Base-by-base conservation (phyloP, 148 eudicot genomes). In the Rhododendron kiyosumense region DNA sequence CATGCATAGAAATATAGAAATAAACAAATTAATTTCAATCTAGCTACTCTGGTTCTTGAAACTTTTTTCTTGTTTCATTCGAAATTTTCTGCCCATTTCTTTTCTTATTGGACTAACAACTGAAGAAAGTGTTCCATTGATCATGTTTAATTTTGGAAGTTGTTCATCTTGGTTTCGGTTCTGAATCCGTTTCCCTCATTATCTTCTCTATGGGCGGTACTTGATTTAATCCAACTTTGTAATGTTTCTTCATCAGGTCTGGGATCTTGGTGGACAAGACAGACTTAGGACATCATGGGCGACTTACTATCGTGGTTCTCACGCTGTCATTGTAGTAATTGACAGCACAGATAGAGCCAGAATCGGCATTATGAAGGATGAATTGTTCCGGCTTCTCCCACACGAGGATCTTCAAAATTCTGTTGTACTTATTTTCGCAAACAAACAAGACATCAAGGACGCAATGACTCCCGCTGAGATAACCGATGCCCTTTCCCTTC, bases 211-310 rank as follows among this genome's bases (percentile, higher is more conserved):
- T 71, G 81, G 7, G 54, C 7, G 24, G 46, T 12, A 84, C 9
- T 26, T 34, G 54, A 12, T 73, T 74, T 82, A 38, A 41, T 75
- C 48, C 20, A 2, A 46, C 2, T 59, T 77, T 20, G 67, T 45
- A 30, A 38, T 85, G 59, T 28, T 88, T 67, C 79, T 34, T 81
- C 59, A 59, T 85, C 89, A 95, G 98, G 99, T 97, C 28, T 97
- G 98, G 98, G 99, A 97, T 89, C 95, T 97, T 7, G 99, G 98
- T 49, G 99, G 99, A 78, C 99, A 97, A 90, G 99, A 97, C 18
- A 92, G 99, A 86, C 92, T 97, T 5, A 84, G 99, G 82, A 95
- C 99, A 45, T 97, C 99, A 76, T 94, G 99, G 99, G 93, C 98
- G 34, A 97, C 99, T 43, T 97, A 97, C 81, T 97, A 95, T 85